phyloP scores from a whole-genome alignment of 116 monocot genomes.

The Cymodocea nodosa region DNA sequence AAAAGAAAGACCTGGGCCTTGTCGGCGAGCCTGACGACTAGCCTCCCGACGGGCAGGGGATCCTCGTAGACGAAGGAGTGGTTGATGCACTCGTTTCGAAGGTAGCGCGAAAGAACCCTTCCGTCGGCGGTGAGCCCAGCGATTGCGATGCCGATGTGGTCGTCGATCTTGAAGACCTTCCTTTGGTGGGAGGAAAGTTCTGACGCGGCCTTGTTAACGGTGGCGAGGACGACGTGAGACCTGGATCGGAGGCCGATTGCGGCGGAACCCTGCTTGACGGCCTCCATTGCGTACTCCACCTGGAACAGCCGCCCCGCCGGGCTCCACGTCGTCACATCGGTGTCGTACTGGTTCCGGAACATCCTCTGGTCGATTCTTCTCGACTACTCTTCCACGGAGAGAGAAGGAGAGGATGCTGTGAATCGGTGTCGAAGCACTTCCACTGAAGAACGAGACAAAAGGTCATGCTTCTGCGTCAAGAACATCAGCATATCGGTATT shows the following conservation, averaged over 20 bases:
- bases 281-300: slow-evolving; percentile 99
- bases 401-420: no score
- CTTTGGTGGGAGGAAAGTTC: slow-evolving; percentile 95
- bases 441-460: no score
- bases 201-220: slow-evolving; percentile 84
- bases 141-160: slow-evolving; percentile 93
- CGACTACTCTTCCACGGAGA: no score
- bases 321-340: slow-evolving; percentile 99
- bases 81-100: slow-evolving; percentile 94
- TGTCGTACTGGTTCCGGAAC: slow-evolving; percentile 99
- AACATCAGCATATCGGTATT: no score
- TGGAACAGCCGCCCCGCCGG: slow-evolving; percentile 95
- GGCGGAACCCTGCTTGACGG: slow-evolving; percentile 92
- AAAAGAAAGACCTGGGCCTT: slow-evolving; percentile 99
- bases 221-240: slow-evolving; percentile 70
- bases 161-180: slow-evolving; percentile 91
- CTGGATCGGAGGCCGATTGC: slow-evolving; percentile 77
- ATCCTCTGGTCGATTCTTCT: slow-evolving; percentile 11
- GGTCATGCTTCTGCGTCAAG: no score
- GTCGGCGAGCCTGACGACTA: slow-evolving; percentile 85
- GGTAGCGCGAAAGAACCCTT: slow-evolving; percentile 73
- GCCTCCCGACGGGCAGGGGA: slow-evolving; percentile 67
- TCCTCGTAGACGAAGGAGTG: slow-evolving; percentile 92
- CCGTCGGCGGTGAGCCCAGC: slow-evolving; percentile 98
- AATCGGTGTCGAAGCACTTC: no score